Evolutionary conservation across 2,329 filamentous ascomycete genomes (phyloP).

Genomic region (Cercospora berteroae): DNA sequence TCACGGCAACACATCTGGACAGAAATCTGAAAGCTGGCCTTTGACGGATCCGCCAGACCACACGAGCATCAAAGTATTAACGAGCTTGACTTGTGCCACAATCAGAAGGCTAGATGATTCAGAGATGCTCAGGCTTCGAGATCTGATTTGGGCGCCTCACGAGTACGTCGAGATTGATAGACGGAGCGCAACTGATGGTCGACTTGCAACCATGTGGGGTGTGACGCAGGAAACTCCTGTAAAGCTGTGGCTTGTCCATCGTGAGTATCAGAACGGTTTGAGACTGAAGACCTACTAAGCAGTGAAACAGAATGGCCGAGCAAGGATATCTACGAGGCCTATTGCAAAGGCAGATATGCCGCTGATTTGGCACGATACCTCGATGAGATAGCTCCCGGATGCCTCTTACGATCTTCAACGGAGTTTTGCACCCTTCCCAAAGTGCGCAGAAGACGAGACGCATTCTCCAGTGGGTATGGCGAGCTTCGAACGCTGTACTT

Average conservation of each 20-base stretch:
- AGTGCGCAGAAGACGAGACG: not conserved
- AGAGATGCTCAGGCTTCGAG: not conserved
- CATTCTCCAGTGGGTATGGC: not conserved
- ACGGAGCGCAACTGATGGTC: not conserved
- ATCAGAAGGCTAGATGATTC: not conserved
- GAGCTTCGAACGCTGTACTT: not conserved
- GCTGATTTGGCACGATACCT: not conserved
- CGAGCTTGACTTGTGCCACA: not conserved
- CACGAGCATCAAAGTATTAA: not conserved
- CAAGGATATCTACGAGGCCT: not conserved
- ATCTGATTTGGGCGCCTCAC: not conserved
- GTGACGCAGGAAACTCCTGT: not conserved
- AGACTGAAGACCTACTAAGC: too few relatives aligned
- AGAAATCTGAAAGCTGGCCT: not conserved
- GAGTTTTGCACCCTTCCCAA: not conserved
- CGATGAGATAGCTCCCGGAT: not conserved
- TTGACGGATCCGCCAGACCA: not conserved
- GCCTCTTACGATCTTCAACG: not conserved
- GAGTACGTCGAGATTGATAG: not conserved
- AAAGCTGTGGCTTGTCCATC: not conserved
- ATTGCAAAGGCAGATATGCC: not conserved
- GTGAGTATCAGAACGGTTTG: not conserved
- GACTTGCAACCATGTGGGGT: not conserved
- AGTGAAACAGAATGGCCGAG: not conserved
- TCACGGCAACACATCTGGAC: not conserved